Percentiles rank a stretch among this genome's conserved stretches.
Evolutionary conservation across 257 asterid genomes (phyloP).

Genomic region (Forsythia viridissima): DNA sequence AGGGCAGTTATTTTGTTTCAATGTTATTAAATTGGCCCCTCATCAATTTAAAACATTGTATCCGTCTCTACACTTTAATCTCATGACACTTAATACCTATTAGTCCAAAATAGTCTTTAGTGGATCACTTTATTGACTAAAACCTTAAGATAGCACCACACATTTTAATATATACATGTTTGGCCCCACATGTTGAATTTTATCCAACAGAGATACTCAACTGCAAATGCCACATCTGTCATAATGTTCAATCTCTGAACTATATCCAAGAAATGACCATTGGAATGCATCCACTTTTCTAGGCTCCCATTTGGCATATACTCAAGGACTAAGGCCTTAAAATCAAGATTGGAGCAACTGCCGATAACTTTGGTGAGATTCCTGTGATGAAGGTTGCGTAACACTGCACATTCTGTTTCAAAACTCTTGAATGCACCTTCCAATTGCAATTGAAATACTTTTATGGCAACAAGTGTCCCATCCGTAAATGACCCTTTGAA

Average conservation of each 20-base stretch:
- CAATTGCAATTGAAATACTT: slow-evolving; percentile 9
- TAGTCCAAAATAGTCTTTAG: no score
- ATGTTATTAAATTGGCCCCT: no score
- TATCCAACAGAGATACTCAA: no score
- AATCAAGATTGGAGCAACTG: not conserved
- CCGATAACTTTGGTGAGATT: slow-evolving; percentile 14
- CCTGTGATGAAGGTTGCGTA: slow-evolving; percentile 1
- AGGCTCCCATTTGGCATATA: slow-evolving; percentile 13
- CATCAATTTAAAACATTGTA: no score
- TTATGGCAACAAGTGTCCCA: not conserved
- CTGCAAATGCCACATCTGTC: slow-evolving; percentile 7
- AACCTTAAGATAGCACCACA: no score
- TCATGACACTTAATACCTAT: no score
- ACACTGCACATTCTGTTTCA: not conserved
- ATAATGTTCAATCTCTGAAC: slow-evolving; percentile 7
- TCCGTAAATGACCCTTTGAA: not conserved
- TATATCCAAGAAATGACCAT: not conserved
- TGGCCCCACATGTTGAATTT: no score
- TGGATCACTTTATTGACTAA: no score
- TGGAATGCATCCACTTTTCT: not conserved
- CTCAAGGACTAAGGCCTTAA: slow-evolving; percentile 9
- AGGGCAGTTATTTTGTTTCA: no score
- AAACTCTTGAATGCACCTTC: slow-evolving; percentile 5
- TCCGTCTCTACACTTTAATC: no score
- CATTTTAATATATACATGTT: no score